Conservation (phyloP, 768 basidiomycete species). For the Kwoniella bestiolae region DNA sequence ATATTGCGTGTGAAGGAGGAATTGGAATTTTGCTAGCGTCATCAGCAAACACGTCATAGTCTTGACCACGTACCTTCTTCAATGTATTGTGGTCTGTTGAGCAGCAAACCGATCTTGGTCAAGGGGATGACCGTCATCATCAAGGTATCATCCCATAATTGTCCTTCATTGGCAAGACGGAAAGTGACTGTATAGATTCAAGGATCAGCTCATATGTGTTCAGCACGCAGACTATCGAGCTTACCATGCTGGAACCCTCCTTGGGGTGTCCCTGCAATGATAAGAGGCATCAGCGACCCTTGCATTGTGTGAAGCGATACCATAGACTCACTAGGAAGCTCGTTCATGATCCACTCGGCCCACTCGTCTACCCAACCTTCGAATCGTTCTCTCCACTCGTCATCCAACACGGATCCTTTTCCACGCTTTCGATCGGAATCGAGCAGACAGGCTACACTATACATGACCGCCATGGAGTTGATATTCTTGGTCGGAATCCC, state of each 20-base stretch:
- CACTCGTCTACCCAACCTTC: constrained; percentile 59
- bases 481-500: constrained; percentile 36
- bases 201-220: too few relatives aligned
- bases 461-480: constrained; percentile 33
- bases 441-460: constrained; percentile 23
- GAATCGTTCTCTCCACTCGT: constrained; percentile 24
- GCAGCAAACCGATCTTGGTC: constrained; percentile 65
- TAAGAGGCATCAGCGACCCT: too few relatives aligned
- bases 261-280: constrained; percentile 39
- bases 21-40: constrained; percentile 49
- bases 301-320: background rate
- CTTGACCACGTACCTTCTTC: constrained; percentile 57
- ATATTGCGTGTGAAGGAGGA: constrained; percentile 52
- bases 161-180: constrained; percentile 49
- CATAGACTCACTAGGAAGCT: constrained; percentile 35
- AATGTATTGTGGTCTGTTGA: constrained; percentile 62
- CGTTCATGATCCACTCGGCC: constrained; percentile 63
- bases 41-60: background rate
- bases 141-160: constrained; percentile 66
- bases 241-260: constrained; percentile 51
- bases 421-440: constrained; percentile 57
- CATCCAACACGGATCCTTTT: constrained; percentile 48
- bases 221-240: too few relatives aligned
- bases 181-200: too few relatives aligned
- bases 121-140: constrained; percentile 66